A percentile compares a stretch with the other conserved stretches of the same genome.
These are phyloP conservation scores for Boletales sp. DNA, from an alignment of 768 basidiomycete species.

Conservation along the genomic window DNA sequence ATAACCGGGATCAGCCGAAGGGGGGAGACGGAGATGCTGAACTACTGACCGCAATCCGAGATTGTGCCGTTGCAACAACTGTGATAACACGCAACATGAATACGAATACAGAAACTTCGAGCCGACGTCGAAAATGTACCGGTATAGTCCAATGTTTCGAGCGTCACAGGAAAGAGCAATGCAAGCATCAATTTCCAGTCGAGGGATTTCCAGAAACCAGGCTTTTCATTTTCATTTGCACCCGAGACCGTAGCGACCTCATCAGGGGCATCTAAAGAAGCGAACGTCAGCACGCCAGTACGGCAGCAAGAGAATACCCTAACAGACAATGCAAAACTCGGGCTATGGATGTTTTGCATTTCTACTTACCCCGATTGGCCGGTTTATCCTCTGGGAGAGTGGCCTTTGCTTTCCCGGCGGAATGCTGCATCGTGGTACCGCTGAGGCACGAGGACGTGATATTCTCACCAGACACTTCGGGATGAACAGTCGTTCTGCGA, in stretches of 20 bases:
- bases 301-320: too few species aligned
- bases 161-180: slow-evolving; percentile 39
- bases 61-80: slow-evolving; percentile 53
- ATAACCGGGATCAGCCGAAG: background rate
- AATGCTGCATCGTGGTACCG: slow-evolving; percentile 7
- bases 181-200: slow-evolving; percentile 32
- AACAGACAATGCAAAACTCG: background rate
- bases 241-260: background rate
- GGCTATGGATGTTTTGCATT: background rate
- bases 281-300: background rate
- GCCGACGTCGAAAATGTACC: slow-evolving; percentile 3
- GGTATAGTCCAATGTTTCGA: slow-evolving; percentile 37
- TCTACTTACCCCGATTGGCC: slow-evolving; percentile 4
- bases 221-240: background rate
- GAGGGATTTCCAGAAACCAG: slow-evolving; percentile 25
- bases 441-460: background rate
- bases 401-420: slow-evolving; percentile 5
- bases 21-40: background rate
- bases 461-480: background rate
- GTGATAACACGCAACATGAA: background rate
- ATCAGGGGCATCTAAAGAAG: slow-evolving; percentile 1
- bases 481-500: background rate
- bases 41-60: slow-evolving; percentile 44
- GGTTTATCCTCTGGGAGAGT: background rate
- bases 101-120: background rate